phyloP scores from a whole-genome alignment of 192 early-diverging fungal species.

The Paraglomus occultum region DNA sequence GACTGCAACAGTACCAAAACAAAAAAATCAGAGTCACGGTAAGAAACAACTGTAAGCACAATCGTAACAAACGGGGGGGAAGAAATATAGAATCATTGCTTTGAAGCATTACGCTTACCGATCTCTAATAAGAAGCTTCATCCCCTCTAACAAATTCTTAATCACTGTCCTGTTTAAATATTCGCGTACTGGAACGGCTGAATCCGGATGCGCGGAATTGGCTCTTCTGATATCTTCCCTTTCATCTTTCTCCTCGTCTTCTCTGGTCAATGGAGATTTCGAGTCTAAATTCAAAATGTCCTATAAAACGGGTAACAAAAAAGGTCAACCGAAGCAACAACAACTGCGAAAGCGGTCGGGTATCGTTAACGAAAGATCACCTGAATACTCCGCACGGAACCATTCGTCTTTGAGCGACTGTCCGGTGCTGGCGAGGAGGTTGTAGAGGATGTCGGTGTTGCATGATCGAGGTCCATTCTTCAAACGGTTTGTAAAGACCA shows the following conservation, averaged over 20 bases:
- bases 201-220: slow-evolving; percentile 21
- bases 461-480: no score
- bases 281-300: slow-evolving; percentile 24
- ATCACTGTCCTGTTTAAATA: slow-evolving; percentile 50
- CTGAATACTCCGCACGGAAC: no score
- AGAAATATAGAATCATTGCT: background rate
- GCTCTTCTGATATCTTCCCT: slow-evolving; percentile 14
- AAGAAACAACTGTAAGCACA: background rate
- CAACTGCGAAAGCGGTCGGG: no score
- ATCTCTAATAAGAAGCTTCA: slow-evolving; percentile 42
- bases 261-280: slow-evolving; percentile 15
- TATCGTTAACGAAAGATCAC: no score
- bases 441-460: no score
- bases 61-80: background rate
- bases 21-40: background rate
- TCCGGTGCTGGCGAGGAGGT: no score
- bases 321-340: no score
- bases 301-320: background rate
- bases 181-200: slow-evolving; percentile 30
- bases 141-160: slow-evolving; percentile 43
- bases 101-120: slow-evolving; percentile 28
- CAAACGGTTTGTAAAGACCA: no score
- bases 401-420: no score
- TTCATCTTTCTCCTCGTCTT: slow-evolving; percentile 15
- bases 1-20: slow-evolving; percentile 28